phyloP scores from a whole-genome alignment of 768 basidiomycete species.

The Amylocystis lapponica region DNA sequence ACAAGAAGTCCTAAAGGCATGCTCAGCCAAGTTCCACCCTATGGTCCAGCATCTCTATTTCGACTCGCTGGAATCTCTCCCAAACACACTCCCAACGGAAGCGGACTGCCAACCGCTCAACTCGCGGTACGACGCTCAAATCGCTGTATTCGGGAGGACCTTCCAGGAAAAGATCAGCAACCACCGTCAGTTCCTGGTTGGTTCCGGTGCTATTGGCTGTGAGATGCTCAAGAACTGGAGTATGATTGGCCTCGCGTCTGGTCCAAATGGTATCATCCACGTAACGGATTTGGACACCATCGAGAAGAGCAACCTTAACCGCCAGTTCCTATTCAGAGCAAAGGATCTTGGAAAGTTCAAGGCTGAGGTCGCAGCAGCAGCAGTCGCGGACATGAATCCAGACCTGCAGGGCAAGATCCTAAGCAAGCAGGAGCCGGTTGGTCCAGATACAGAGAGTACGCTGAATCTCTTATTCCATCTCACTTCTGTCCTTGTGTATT shows the following conservation, averaged over 20 bases:
- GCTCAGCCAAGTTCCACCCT: constrained; percentile 96
- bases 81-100: constrained; percentile 68
- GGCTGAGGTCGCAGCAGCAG: constrained; percentile 86
- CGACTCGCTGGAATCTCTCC: constrained; percentile 94
- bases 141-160: constrained; percentile 88
- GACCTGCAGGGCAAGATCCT: constrained; percentile 81
- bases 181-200: constrained; percentile 93
- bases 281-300: constrained; percentile 98
- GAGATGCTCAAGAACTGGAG: constrained; percentile 99
- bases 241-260: constrained; percentile 92
- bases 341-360: constrained; percentile 98
- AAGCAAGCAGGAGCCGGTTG: constrained; percentile 90
- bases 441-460: constrained; percentile 87
- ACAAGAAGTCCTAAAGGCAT: constrained; percentile 95
- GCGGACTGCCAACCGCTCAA: constrained; percentile 76
- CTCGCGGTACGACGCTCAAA: constrained; percentile 88
- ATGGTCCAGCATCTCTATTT: constrained; percentile 95
- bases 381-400: constrained; percentile 95
- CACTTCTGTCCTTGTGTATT: too few species aligned
- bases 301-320: constrained; percentile 97
- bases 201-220: constrained; percentile 98
- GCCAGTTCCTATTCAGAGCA: constrained; percentile 95
- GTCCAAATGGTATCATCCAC: constrained; percentile 73
- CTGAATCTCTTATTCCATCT: constrained; percentile 9
- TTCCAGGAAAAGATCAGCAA: constrained; percentile 92